Conservation (phyloP, 441 rosid species). For the Hypseocharis bilobata region DNA sequence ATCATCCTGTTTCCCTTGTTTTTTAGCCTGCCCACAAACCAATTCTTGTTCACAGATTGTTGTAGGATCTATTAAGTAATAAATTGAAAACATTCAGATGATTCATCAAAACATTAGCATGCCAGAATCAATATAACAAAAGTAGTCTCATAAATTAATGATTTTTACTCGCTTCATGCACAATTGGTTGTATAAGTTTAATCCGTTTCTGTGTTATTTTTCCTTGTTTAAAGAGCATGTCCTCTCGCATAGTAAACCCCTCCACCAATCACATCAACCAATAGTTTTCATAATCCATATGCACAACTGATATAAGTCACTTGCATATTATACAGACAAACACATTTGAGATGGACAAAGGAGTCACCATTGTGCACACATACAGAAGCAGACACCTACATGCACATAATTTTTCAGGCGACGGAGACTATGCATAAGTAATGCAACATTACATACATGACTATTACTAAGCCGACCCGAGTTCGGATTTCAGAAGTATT, state of each 20-base stretch:
- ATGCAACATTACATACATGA: not conserved
- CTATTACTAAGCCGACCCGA: too few species aligned
- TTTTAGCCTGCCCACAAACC: slow-evolving; percentile 42
- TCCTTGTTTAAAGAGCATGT: not conserved
- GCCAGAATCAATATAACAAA: not conserved
- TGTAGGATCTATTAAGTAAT: not conserved
- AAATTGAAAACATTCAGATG: not conserved
- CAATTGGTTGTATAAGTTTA: not conserved
- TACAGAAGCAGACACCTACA: too few species aligned
- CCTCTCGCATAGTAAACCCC: not conserved
- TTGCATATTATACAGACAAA: too few species aligned
- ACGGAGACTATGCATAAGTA: not conserved
- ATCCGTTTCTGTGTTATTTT: not conserved
- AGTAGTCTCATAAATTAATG: not conserved
- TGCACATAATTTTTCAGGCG: too few species aligned
- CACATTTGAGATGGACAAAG: too few species aligned
- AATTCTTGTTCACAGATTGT: not conserved
- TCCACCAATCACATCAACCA: not conserved
- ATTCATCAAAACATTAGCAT: not conserved
- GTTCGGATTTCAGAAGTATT: too few species aligned
- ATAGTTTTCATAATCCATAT: not conserved
- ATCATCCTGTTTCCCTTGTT: slow-evolving; percentile 60
- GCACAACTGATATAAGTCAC: too few species aligned
- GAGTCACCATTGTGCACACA: too few species aligned
- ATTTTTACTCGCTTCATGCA: not conserved